Evolutionary conservation across 495 filamentous ascomycete species (phyloP).

Genomic region (Pyrenula massariospora): DNA sequence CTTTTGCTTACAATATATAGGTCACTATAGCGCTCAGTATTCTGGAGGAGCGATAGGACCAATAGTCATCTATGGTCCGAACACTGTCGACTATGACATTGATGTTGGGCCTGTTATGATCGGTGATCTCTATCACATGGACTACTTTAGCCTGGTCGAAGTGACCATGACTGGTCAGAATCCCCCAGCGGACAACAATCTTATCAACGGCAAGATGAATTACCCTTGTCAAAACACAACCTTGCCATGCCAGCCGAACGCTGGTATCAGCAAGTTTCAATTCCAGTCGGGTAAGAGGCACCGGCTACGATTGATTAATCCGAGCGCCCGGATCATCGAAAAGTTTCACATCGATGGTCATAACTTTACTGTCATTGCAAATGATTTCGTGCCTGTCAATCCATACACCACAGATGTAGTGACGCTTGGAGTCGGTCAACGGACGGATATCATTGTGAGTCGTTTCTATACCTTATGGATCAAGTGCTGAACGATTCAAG

Average conservation of each 20-base stretch:
- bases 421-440: slow-evolving; percentile 22
- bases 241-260: slow-evolving; percentile 15
- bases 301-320: slow-evolving; percentile 46
- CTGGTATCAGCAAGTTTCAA: slow-evolving; percentile 19
- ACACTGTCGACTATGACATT: slow-evolving; percentile 40
- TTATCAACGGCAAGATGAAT: slow-evolving; percentile 24
- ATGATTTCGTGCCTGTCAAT: slow-evolving; percentile 26
- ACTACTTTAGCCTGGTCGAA: slow-evolving; percentile 14
- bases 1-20: too few relatives aligned
- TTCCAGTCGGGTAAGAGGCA: slow-evolving; percentile 29
- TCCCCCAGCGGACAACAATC: slow-evolving; percentile 16
- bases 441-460: slow-evolving; percentile 46
- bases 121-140: slow-evolving; percentile 26
- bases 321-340: slow-evolving; percentile 32
- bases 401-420: slow-evolving; percentile 23
- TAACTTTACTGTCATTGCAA: slow-evolving; percentile 25
- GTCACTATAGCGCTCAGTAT: slow-evolving; percentile 34
- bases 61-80: slow-evolving; percentile 48
- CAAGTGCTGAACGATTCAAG: too few relatives aligned
- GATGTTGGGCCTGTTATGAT: slow-evolving; percentile 43
- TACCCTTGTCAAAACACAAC: slow-evolving; percentile 2
- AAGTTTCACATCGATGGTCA: slow-evolving; percentile 29
- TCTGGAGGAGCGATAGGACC: slow-evolving; percentile 35
- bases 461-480: too few relatives aligned
- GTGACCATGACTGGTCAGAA: slow-evolving; percentile 3